Percentiles rank a stretch among this genome's conserved stretches.
phyloP scores from a whole-genome alignment of 345 rosid genomes.

The Eucalyptus pauciflora region DNA sequence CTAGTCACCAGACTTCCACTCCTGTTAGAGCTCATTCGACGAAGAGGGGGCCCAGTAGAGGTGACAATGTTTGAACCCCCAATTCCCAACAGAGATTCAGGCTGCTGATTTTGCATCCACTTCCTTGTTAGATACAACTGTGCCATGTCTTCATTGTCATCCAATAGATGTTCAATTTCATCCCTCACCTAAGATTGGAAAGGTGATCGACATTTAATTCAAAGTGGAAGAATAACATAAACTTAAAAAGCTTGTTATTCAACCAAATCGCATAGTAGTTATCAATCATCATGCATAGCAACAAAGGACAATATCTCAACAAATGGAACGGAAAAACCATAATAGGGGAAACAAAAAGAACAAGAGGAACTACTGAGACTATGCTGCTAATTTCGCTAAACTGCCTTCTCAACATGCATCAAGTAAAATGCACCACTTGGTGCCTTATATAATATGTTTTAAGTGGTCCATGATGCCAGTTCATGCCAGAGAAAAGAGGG shows the following conservation, averaged over 20 bases:
- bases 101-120: constrained; percentile 68
- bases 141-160: constrained; percentile 90
- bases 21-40: constrained; percentile 38
- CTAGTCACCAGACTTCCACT: constrained; percentile 57
- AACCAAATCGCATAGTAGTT: neutral
- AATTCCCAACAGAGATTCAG: constrained; percentile 35
- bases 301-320: neutral
- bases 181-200: constrained; percentile 59
- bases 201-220: neutral
- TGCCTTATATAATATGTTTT: neutral
- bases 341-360: neutral
- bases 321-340: neutral
- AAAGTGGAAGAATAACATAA: neutral
- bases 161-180: constrained; percentile 74
- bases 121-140: constrained; percentile 73
- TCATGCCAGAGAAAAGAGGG: neutral
- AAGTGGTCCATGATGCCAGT: neutral
- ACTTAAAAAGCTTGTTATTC: neutral
- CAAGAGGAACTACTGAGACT: neutral
- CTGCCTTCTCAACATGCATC: neutral
- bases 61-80: constrained; percentile 29
- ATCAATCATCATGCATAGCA: neutral
- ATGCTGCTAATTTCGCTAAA: neutral
- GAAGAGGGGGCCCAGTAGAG: constrained; percentile 14
- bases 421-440: neutral